A percentile compares a stretch with the other conserved stretches of the same genome.
phyloP scores from a whole-genome alignment of 2,329 filamentous ascomycete genomes.

The Alternaria brassicicola region DNA sequence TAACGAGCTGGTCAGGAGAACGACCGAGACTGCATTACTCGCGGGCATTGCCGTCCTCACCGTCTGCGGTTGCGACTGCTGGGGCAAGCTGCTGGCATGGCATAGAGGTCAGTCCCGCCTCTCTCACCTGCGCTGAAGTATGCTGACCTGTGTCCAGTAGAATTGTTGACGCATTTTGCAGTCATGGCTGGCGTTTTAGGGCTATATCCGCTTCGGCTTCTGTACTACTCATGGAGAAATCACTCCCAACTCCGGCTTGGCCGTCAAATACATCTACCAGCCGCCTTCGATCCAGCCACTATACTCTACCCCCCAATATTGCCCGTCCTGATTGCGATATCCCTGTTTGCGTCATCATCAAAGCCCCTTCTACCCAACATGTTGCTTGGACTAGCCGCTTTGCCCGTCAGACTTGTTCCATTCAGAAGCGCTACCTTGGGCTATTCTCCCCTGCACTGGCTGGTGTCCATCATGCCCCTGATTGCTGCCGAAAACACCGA shows the following conservation, averaged over 20 bases:
- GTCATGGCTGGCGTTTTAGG: conserved; percentile 39
- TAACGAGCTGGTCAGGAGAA: conserved; percentile 79
- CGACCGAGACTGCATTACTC: conserved; percentile 61
- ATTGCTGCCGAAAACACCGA: conserved; percentile 57
- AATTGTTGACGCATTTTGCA: conserved; percentile 49
- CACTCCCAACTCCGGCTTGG: conserved; percentile 40
- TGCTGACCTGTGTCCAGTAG: conserved; percentile 39
- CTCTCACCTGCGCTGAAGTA: neutral
- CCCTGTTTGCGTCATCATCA: conserved; percentile 68
- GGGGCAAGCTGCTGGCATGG: conserved; percentile 47
- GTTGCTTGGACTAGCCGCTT: conserved; percentile 76
- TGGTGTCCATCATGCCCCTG: conserved; percentile 73
- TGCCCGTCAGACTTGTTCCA: conserved; percentile 76
- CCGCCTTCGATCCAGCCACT: conserved; percentile 87
- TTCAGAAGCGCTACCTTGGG: conserved; percentile 62
- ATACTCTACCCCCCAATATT: conserved; percentile 83
- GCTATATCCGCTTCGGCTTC: conserved; percentile 49
- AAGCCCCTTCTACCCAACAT: conserved; percentile 76
- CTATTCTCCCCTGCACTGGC: conserved; percentile 77
- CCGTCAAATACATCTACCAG: conserved; percentile 67
- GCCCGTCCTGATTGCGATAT: conserved; percentile 76
- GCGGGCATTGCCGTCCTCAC: conserved; percentile 58
- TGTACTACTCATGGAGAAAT: conserved; percentile 39
- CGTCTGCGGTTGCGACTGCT: conserved; percentile 48
- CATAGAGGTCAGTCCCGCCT: conserved; percentile 45